Evolutionary conservation across 768 basidiomycete genomes (phyloP).

Genomic region (Xerocomus brunneocitrinus): DNA sequence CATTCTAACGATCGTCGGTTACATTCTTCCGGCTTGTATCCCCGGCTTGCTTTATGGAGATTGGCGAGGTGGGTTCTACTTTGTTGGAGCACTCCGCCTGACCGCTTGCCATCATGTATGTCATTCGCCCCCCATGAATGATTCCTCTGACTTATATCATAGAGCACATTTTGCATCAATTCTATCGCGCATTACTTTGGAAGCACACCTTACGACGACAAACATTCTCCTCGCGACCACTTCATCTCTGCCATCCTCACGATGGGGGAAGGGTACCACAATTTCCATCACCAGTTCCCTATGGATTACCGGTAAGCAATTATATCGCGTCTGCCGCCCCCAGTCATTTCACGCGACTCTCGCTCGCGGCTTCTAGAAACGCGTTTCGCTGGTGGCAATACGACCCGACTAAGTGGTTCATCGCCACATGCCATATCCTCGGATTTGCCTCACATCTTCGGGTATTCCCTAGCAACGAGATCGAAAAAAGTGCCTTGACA

Average conservation of each 20-base stretch:
- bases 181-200: conserved; percentile 86
- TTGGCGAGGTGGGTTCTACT: conserved; percentile 74
- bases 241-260: conserved; percentile 79
- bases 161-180: conserved; percentile 88
- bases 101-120: conserved; percentile 78
- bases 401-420: conserved; percentile 79
- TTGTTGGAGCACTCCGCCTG: conserved; percentile 66
- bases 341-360: conserved; percentile 4
- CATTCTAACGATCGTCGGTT: conserved; percentile 63
- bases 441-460: conserved; percentile 80
- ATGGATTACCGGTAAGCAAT: conserved; percentile 48
- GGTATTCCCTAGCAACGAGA: conserved; percentile 85
- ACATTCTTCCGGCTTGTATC: conserved; percentile 60
- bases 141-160: neutral
- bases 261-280: conserved; percentile 64
- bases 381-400: conserved; percentile 71
- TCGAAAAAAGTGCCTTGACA: conserved; percentile 72
- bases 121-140: conserved; percentile 13
- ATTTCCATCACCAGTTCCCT: conserved; percentile 87
- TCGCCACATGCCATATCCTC: conserved; percentile 53
- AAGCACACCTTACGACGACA: conserved; percentile 77
- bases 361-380: conserved; percentile 41
- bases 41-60: conserved; percentile 73
- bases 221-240: conserved; percentile 70
- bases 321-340: neutral